Conservation (phyloP, 192 early-diverging fungal species). For the Podila verticillata region DNA sequence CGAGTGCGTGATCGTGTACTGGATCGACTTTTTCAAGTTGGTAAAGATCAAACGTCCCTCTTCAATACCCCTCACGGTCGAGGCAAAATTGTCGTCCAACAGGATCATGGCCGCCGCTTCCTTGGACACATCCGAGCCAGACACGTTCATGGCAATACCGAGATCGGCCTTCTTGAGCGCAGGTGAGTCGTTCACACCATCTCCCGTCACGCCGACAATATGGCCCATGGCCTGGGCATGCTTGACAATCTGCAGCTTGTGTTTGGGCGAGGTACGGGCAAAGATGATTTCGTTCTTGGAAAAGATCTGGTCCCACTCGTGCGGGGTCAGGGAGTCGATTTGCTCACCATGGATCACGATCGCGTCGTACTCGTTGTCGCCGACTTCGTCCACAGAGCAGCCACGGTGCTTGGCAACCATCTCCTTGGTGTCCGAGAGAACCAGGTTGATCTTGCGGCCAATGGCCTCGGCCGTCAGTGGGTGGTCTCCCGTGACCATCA, state of each 20-base stretch:
- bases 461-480: constrained; percentile 96
- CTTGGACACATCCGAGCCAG: constrained; percentile 95
- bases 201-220: constrained; percentile 97
- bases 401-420: constrained; percentile 75
- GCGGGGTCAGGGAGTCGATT: constrained; percentile 81
- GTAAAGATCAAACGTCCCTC: constrained; percentile 95
- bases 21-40: constrained; percentile 95
- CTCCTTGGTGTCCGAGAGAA: constrained; percentile 88
- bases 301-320: constrained; percentile 93
- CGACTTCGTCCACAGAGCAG: constrained; percentile 64
- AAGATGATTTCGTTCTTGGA: constrained; percentile 95
- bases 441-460: constrained; percentile 94
- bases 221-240: constrained; percentile 89
- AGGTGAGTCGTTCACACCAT: constrained; percentile 97
- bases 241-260: constrained; percentile 97
- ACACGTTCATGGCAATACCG: constrained; percentile 97
- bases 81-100: constrained; percentile 98
- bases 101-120: constrained; percentile 97
- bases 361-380: constrained; percentile 84
- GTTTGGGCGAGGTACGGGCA: constrained; percentile 94
- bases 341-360: constrained; percentile 93
- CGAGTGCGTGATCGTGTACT: constrained; percentile 90
- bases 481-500: constrained; percentile 99
- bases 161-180: constrained; percentile 97
- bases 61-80: constrained; percentile 89